Base-by-base conservation (phyloP, 305 asterid genomes). In the Rubia occidens region DNA sequence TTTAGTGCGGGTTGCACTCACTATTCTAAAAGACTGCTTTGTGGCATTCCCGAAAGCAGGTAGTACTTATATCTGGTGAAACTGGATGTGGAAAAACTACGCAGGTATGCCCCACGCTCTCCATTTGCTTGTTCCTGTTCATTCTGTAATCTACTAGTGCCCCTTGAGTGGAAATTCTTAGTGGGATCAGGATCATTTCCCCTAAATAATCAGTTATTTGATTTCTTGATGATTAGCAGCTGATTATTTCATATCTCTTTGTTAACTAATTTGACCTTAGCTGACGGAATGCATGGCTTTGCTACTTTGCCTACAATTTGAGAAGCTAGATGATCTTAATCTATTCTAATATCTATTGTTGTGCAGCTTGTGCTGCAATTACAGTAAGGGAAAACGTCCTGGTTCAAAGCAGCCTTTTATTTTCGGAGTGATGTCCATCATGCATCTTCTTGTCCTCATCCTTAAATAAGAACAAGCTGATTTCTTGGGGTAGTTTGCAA, bases 81-180 rank as follows among this genome's bases (percentile, higher is more conserved):
- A 94, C 99, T 76, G 99, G 99, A 72, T 94, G 99, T 53, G 99
- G 99, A 68, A 94, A 94, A 84, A 94, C 99, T 13, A 94, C 99
- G 29, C 97, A 94, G 99, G 97, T 91, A 64, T 78, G 65, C 44
- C 45, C 59, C 56, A 17, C 62, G 67, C 71, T 39, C 74, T 78
- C 56, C 18, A 26, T 37, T 15, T 53, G 18, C 67, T 26, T 54
- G 58, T 70, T 63, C 60, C 42, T 32, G n/a, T 32, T 69, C 3
- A 29, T 21, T 62, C 60, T 29, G 14, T 72, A 26, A 37, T 62
- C 53, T 29, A n/a, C 69, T 26, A 45, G 45, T 40, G 62, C 70
- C 55, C 21, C 39, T 14, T 5, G 26, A 51, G 32, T 24, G 6
- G 21, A 26, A 37, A 21, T 56, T 56, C 62, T 40, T 54, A 17